phyloP scores from a whole-genome alignment of 805 yeast species.

The Candida yuanshanica region DNA sequence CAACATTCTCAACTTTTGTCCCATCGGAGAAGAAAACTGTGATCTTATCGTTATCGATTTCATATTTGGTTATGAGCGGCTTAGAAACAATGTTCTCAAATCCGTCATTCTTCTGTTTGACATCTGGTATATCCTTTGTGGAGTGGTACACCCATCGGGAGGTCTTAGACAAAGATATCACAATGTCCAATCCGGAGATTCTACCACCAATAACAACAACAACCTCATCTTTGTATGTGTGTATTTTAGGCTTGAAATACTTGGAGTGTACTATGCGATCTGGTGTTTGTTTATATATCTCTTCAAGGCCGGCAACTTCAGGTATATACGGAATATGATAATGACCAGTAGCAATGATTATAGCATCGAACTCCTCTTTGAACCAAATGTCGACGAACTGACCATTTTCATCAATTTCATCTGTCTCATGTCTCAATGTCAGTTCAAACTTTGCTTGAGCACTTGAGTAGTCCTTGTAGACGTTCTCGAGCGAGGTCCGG shows the following conservation, averaged over 20 bases:
- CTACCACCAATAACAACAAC: slow-evolving; percentile 61
- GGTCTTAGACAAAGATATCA: neutral
- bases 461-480: slow-evolving; percentile 12
- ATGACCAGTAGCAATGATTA: slow-evolving; percentile 51
- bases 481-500: slow-evolving; percentile 32
- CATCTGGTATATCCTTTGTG: neutral
- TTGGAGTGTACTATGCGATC: slow-evolving; percentile 23
- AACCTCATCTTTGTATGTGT: slow-evolving; percentile 19
- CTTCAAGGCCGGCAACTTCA: slow-evolving; percentile 36
- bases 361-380: slow-evolving; percentile 29
- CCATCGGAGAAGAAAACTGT: slow-evolving; percentile 40
- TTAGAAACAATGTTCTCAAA: slow-evolving; percentile 21
- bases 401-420: slow-evolving; percentile 2
- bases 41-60: slow-evolving; percentile 22
- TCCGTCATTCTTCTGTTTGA: slow-evolving; percentile 2
- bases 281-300: slow-evolving; percentile 6
- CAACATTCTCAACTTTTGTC: slow-evolving; percentile 34
- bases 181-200: slow-evolving; percentile 60
- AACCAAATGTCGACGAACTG: slow-evolving; percentile 29
- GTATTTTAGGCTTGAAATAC: slow-evolving; percentile 18
- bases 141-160: slow-evolving; percentile 4
- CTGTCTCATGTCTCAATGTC: slow-evolving; percentile 21
- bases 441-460: slow-evolving; percentile 17
- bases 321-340: slow-evolving; percentile 50
- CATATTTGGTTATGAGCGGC: slow-evolving; percentile 30